Evolutionary conservation across 805 yeast species (phyloP), one percentile per base, ranked within the genome.

Genomic region (Wickerhamiella musiphila): DNA sequence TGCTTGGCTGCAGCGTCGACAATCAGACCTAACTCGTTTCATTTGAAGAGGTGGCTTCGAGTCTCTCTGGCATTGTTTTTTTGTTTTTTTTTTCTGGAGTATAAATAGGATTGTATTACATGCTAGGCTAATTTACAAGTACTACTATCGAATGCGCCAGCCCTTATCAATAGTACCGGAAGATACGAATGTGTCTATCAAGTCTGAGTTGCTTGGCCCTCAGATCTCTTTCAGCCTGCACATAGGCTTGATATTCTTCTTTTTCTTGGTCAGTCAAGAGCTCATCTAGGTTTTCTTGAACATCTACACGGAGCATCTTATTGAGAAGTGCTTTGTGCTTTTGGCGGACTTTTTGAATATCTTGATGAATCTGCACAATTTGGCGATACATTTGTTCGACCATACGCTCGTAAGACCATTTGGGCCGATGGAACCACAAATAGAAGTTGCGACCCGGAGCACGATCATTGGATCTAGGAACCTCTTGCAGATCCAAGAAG

Each of bases 261-360:
- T 78, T 58, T 53, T 86, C 98, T 29, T 73, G 66, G 14, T 76
- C 73, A 24, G 83, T 58, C 29, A 90, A 55, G 38, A 78, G 63
- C 44, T 76, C 82, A 19, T 67, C 68, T 49, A 81, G 94, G 41
- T 68, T 68, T 1, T 90, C 93, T 46, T 69, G 71, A 12, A 86
- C 94, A 48, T 90, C 96, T 39, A 78, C 93, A 55, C 98, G 68
- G 40, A 75, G 76, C 35, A 84, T 73, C 53, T 86, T 86, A 18
- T 73, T 73, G 34, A 84, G 57, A 35, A 86, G 61, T 5, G 75
- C 70, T 22, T 66, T 59, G 49, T 82, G 72, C 22, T 70, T 74
- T 16, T 53, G 53, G 39, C 78, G 73, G 31, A 60, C 58, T 4
- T 42, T 46, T 2, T 39, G 27, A 11, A 55, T 33, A 11, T 54